These are phyloP conservation scores for Sarocladiaceae sp. DNA, from an alignment of 2,329 filamentous ascomycete genomes.

Conservation along the genomic window DNA sequence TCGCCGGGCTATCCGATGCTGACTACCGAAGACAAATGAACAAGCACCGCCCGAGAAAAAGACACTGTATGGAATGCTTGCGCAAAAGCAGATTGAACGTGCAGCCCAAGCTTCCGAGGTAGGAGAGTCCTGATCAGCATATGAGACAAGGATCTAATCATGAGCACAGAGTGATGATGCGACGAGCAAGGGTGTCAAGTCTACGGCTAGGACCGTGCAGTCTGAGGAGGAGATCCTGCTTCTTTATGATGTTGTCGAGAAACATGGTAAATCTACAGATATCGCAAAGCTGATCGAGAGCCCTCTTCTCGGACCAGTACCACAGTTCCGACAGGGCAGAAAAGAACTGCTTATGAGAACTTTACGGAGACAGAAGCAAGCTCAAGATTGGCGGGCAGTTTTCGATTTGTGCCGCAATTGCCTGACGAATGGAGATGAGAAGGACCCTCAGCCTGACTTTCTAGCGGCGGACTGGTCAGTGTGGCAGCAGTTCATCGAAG, in stretches of 20 bases:
- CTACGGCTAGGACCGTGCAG: constrained; percentile 28
- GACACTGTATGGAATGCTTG: constrained; percentile 47
- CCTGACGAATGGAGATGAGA: constrained; percentile 33
- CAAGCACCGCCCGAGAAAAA: constrained; percentile 45
- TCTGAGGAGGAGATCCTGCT: constrained; percentile 48
- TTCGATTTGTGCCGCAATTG: constrained; percentile 40
- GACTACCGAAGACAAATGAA: constrained; percentile 33
- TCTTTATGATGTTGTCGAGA: constrained; percentile 42
- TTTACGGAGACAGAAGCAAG: constrained; percentile 30
- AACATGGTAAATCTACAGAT: constrained; percentile 37
- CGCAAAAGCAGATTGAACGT: constrained; percentile 46
- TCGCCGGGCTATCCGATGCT: background rate
- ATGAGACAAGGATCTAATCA: no score
- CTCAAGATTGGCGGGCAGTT: constrained; percentile 36
- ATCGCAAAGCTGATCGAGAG: constrained; percentile 34
- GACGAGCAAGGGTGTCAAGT: constrained; percentile 16
- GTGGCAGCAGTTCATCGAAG: constrained; percentile 35
- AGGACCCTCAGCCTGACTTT: constrained; percentile 29
- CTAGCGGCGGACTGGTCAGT: constrained; percentile 41
- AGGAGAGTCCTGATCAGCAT: constrained; percentile 13
- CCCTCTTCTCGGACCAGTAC: constrained; percentile 35
- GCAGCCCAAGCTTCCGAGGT: constrained; percentile 43
- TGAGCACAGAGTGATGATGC: constrained; percentile 9
- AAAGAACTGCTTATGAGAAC: constrained; percentile 44
- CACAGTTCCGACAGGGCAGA: constrained; percentile 40